These are phyloP conservation scores for Leccinum uliginosum DNA, from an alignment of 768 basidiomycete species.

Conservation along the genomic window DNA sequence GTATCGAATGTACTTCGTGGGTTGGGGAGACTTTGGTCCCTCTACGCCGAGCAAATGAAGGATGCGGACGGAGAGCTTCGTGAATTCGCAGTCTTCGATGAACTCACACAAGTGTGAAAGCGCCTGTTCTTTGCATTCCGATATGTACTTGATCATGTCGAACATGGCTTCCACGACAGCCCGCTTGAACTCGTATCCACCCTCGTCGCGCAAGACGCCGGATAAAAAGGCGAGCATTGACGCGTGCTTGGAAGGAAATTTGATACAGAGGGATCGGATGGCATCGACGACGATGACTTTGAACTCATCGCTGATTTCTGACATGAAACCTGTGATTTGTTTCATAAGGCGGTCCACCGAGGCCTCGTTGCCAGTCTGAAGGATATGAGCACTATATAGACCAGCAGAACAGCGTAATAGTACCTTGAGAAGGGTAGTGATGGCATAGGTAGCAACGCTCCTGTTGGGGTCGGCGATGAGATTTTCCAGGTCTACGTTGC, in stretches of 20 bases:
- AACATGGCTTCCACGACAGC: constrained; percentile 99
- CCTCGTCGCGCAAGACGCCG: constrained; percentile 95
- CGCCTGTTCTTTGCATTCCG: constrained; percentile 94
- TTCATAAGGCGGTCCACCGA: constrained; percentile 99
- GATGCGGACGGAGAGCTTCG: constrained; percentile 96
- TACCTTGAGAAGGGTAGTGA: constrained; percentile 96
- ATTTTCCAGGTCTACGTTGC: constrained; percentile 95
- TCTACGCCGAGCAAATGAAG: constrained; percentile 93
- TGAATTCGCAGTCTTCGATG: constrained; percentile 99
- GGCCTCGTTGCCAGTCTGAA: constrained; percentile 94
- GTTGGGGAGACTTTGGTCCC: constrained; percentile 94
- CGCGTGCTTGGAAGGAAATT: constrained; percentile 95
- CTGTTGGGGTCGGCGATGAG: constrained; percentile 94
- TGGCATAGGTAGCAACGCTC: constrained; percentile 96
- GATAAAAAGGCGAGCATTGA: constrained; percentile 98
- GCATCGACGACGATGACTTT: constrained; percentile 99
- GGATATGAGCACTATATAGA: constrained; percentile 4
- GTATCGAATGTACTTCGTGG: constrained; percentile 97
- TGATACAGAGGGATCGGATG: constrained; percentile 95
- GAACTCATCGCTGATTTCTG: constrained; percentile 99
- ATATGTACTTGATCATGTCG: constrained; percentile 99
- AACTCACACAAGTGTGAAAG: constrained; percentile 98
- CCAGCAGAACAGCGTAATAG: not conserved
- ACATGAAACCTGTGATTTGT: constrained; percentile 98
- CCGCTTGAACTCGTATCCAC: constrained; percentile 99